These are phyloP conservation scores for Austroboletus festivus DNA, from an alignment of 768 basidiomycete genomes.

Conservation along the genomic window DNA sequence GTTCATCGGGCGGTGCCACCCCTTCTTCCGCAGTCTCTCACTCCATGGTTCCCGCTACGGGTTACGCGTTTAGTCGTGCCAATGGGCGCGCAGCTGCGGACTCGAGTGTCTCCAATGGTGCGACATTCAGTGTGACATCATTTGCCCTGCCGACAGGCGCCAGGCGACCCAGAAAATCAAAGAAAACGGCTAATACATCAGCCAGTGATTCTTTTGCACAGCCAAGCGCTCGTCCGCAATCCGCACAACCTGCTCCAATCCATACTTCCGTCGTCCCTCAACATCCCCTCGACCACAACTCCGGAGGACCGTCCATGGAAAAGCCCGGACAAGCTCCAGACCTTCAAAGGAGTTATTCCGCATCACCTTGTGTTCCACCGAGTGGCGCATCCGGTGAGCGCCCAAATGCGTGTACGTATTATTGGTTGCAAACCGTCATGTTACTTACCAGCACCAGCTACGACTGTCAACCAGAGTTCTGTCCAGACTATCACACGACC, in stretches of 20 bases:
- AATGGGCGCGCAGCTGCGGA: too few relatives aligned
- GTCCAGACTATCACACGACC: conserved; percentile 16
- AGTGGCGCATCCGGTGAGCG: conserved; percentile 21
- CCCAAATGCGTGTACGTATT: conserved; percentile 34
- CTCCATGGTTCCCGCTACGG: conserved; percentile 2
- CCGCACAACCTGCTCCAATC: conserved; percentile 4
- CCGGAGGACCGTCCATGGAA: conserved; percentile 1
- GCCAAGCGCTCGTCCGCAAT: conserved; percentile 5
- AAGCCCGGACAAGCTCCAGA: neutral
- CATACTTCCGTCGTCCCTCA: conserved; percentile 1
- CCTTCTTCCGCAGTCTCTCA: neutral
- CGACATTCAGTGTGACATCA: neutral
- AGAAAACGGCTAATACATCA: conserved; percentile 1
- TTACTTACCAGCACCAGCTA: conserved; percentile 13
- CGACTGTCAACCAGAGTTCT: conserved; percentile 9
- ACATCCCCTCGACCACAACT: conserved; percentile 11
- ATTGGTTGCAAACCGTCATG: neutral
- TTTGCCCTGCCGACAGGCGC: neutral
- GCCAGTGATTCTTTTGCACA: neutral
- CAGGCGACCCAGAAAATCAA: conserved; percentile 16
- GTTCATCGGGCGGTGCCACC: neutral
- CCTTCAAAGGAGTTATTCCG: conserved; percentile 1
- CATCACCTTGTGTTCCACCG: neutral
- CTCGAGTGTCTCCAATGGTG: neutral
- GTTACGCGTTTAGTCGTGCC: neutral